These are phyloP conservation scores for Thalassia testudinum DNA, from an alignment of 116 monocot species.

Conservation along the genomic window DNA sequence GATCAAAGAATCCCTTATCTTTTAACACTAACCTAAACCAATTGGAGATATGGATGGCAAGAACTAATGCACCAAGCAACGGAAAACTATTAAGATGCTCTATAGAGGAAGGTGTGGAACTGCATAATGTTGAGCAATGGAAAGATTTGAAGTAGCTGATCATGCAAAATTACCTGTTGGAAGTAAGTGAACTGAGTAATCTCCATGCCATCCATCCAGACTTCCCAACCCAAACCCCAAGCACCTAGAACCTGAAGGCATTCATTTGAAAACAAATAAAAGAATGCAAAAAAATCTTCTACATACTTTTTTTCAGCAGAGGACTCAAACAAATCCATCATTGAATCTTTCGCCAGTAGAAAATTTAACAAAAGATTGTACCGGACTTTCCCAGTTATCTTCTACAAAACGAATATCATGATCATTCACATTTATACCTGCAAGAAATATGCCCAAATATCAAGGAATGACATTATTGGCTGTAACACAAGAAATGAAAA, in stretches of 20 bases:
- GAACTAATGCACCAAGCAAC: too few relatives aligned
- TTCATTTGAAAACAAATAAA: neutral
- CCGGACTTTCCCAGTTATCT: conserved; percentile 99
- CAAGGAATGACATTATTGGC: too few relatives aligned
- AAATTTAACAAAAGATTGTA: conserved; percentile 11
- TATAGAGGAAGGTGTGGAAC: too few relatives aligned
- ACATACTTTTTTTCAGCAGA: neutral
- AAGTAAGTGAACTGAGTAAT: conserved; percentile 98
- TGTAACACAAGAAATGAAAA: too few relatives aligned
- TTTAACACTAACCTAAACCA: too few relatives aligned
- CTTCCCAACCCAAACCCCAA: conserved; percentile 97
- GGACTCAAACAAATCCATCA: neutral
- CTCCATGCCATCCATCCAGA: conserved; percentile 99
- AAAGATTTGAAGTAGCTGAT: too few relatives aligned
- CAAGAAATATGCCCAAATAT: neutral
- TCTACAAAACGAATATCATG: conserved; percentile 99
- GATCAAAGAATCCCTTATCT: too few relatives aligned
- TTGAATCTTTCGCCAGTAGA: neutral
- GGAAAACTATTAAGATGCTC: too few relatives aligned
- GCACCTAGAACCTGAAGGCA: conserved; percentile 84
- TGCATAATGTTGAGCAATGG: too few relatives aligned
- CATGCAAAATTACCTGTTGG: conserved; percentile 68
- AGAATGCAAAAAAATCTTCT: neutral
- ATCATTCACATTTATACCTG: conserved; percentile 79
- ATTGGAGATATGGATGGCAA: too few relatives aligned